These are phyloP conservation scores for Alternaria ventricosa DNA, from an alignment of 2,329 filamentous ascomycete species.

Conservation along the genomic window DNA sequence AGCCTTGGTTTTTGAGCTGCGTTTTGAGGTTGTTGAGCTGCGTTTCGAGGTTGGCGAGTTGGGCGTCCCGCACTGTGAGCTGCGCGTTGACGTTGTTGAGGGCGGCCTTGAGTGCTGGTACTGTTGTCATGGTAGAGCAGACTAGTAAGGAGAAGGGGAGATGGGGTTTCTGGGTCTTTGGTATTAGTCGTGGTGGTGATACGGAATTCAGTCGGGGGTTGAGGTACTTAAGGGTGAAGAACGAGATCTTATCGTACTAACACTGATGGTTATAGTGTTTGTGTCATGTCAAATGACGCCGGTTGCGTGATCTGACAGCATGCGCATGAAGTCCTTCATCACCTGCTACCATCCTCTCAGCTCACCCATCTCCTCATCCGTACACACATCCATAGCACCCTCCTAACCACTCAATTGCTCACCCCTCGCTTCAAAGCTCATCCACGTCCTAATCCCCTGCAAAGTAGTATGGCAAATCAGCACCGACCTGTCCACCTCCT, in stretches of 20 bases:
- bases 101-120: background rate
- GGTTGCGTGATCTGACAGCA: background rate
- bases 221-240: background rate
- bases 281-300: background rate
- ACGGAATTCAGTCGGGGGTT: background rate
- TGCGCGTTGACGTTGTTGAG: background rate
- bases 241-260: background rate
- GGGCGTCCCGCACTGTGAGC: background rate
- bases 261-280: background rate
- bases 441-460: background rate
- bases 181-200: background rate
- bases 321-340: background rate
- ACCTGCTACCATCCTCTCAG: accelerated
- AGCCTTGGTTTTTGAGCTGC: background rate
- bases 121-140: background rate
- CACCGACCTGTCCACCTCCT: background rate
- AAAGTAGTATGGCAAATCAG: background rate
- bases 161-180: background rate
- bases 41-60: background rate
- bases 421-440: background rate
- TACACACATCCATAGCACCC: background rate
- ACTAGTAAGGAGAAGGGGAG: background rate
- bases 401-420: background rate
- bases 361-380: background rate
- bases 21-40: background rate